Percentiles rank a stretch among this genome's conserved stretches.
These are phyloP conservation scores for Naumovozyma dairenensis DNA, from an alignment of 805 yeast genomes.

Conservation along the genomic window DNA sequence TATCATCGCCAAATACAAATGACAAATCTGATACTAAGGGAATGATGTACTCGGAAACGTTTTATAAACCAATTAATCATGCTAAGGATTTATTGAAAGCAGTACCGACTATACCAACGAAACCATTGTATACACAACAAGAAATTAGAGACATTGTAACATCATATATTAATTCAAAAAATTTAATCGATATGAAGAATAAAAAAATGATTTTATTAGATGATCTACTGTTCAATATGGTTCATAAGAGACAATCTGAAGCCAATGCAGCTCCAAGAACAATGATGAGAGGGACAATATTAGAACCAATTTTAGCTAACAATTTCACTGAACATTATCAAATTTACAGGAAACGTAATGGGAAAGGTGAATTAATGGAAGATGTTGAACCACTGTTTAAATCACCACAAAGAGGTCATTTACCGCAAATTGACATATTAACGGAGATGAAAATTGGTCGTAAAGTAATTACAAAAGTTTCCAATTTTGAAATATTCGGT, in stretches of 20 bases:
- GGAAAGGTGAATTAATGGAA: no score
- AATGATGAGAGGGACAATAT: slow-evolving; percentile 36
- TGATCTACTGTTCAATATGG: slow-evolving; percentile 38
- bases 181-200: slow-evolving; percentile 42
- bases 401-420: slow-evolving; percentile 47
- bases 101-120: slow-evolving; percentile 28
- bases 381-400: slow-evolving; percentile 38
- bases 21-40: slow-evolving; percentile 18
- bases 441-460: slow-evolving; percentile 76
- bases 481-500: slow-evolving; percentile 57
- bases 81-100: slow-evolving; percentile 39
- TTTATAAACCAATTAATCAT: slow-evolving; percentile 49
- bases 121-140: slow-evolving; percentile 32
- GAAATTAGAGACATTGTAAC: slow-evolving; percentile 48
- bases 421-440: slow-evolving; percentile 56
- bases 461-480: slow-evolving; percentile 64
- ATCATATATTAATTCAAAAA: slow-evolving; percentile 44
- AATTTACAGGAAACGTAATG: slow-evolving; percentile 30
- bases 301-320: slow-evolving; percentile 33
- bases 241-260: slow-evolving; percentile 14
- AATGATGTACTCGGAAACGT: slow-evolving; percentile 27
- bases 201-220: slow-evolving; percentile 50
- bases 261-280: slow-evolving; percentile 28
- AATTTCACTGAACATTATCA: slow-evolving; percentile 43
- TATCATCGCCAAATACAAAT: no score